Percentiles rank a stretch among this genome's conserved stretches.
These are phyloP conservation scores for Solanum virginianum DNA, from an alignment of 257 asterid genomes.

Conservation along the genomic window DNA sequence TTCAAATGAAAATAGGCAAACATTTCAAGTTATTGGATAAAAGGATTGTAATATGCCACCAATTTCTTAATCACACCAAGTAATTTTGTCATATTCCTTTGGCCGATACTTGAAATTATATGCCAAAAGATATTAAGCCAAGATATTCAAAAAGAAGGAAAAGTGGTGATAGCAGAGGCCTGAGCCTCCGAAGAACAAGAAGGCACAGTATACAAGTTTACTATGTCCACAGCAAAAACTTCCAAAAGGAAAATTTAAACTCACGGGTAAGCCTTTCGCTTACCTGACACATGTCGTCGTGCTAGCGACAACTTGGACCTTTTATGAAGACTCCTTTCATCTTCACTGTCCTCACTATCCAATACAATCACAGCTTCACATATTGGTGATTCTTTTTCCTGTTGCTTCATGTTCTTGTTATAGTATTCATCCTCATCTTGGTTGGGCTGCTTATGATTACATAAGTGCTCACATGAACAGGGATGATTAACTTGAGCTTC, in stretches of 20 bases:
- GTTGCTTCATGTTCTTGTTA: constrained; percentile 2
- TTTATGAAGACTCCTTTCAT: constrained; percentile 20
- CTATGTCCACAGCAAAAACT: neutral
- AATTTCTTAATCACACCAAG: neutral
- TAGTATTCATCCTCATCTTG: constrained; percentile 7
- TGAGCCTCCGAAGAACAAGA: neutral
- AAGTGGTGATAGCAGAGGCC: neutral
- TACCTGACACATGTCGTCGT: constrained; percentile 32
- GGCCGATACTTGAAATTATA: neutral
- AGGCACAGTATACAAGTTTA: neutral
- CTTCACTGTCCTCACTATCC: constrained; percentile 83
- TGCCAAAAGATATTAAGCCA: neutral
- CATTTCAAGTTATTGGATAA: neutral
- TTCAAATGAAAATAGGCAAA: neutral
- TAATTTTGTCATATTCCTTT: neutral
- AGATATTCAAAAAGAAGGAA: neutral
- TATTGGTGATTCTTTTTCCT: constrained; percentile 7
- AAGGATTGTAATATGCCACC: neutral
- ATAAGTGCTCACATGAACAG: neutral
- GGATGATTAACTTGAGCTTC: neutral
- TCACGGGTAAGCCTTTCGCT: constrained; percentile 18
- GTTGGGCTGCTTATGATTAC: constrained; percentile 14
- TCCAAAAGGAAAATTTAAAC: neutral
- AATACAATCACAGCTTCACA: constrained; percentile 43
- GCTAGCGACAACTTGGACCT: constrained; percentile 51